These are phyloP conservation scores for Nicotiana sylvestris DNA, from an alignment of 257 asterid species.

Conservation along the genomic window DNA sequence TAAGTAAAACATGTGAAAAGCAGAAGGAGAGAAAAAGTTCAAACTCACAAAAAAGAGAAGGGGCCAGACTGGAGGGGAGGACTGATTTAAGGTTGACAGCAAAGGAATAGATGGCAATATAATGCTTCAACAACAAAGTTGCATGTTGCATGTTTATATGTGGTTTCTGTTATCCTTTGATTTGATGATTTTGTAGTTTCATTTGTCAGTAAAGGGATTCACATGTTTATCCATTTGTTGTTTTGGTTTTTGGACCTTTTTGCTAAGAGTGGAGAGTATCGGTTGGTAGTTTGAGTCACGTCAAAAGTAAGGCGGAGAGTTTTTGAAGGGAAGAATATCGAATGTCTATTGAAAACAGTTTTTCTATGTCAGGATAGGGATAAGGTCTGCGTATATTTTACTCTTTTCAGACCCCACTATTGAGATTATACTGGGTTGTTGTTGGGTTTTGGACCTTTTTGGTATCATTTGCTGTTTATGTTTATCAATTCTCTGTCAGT, in stretches of 20 bases:
- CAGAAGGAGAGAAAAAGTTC: too few species aligned
- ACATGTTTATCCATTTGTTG: neutral
- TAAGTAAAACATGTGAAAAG: neutral
- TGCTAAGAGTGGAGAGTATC: too few species aligned
- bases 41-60: neutral
- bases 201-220: neutral
- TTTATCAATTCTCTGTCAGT: neutral
- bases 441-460: neutral
- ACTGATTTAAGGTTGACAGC: neutral
- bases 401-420: too few species aligned
- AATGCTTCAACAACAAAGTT: neutral
- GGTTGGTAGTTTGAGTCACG: too few species aligned
- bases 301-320: too few species aligned
- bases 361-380: too few species aligned
- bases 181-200: neutral
- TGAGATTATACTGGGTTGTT: too few species aligned
- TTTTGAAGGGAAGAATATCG: too few species aligned
- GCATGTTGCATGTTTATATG: neutral
- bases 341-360: too few species aligned
- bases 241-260: neutral
- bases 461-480: neutral
- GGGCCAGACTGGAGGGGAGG: neutral
- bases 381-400: too few species aligned
- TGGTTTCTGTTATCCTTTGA: neutral
- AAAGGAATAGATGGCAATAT: neutral